phyloP scores from a whole-genome alignment of 208 protist genomes.

The Histomonas meleagridis region DNA sequence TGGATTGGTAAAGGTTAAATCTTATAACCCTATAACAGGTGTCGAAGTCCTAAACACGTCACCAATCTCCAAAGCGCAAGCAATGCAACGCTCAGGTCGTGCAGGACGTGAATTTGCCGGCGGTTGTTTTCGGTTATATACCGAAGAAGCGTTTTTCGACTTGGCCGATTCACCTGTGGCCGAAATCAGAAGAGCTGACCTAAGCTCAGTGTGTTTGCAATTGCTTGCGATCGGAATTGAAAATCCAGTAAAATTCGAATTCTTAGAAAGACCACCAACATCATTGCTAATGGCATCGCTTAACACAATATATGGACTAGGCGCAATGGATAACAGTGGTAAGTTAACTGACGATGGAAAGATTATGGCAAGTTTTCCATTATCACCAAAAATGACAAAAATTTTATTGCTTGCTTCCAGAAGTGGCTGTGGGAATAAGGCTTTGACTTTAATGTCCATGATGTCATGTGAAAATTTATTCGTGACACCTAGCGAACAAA shows the following conservation, averaged over 20 bases:
- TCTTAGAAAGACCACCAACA: constrained; percentile 58
- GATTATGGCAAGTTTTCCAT: constrained; percentile 61
- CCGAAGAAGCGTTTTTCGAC: constrained; percentile 51
- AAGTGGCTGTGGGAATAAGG: neutral
- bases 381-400: constrained; percentile 55
- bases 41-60: constrained; percentile 43
- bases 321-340: constrained; percentile 56
- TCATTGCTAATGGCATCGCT: constrained; percentile 55
- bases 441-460: constrained; percentile 40
- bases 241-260: constrained; percentile 66
- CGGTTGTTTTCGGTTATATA: constrained; percentile 58
- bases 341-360: constrained; percentile 56
- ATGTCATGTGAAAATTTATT: constrained; percentile 42
- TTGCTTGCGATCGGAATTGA: constrained; percentile 65
- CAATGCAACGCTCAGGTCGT: constrained; percentile 48
- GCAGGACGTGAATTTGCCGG: constrained; percentile 49
- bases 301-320: constrained; percentile 61
- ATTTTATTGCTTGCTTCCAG: constrained; percentile 34
- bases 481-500: neutral
- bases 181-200: constrained; percentile 63
- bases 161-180: constrained; percentile 49
- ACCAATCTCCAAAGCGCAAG: constrained; percentile 43
- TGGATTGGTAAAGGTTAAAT: constrained; percentile 49
- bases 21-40: constrained; percentile 46
- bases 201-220: constrained; percentile 59